Conservation (phyloP, 2,329 filamentous ascomycete genomes). For the Aspergillus terreus region DNA sequence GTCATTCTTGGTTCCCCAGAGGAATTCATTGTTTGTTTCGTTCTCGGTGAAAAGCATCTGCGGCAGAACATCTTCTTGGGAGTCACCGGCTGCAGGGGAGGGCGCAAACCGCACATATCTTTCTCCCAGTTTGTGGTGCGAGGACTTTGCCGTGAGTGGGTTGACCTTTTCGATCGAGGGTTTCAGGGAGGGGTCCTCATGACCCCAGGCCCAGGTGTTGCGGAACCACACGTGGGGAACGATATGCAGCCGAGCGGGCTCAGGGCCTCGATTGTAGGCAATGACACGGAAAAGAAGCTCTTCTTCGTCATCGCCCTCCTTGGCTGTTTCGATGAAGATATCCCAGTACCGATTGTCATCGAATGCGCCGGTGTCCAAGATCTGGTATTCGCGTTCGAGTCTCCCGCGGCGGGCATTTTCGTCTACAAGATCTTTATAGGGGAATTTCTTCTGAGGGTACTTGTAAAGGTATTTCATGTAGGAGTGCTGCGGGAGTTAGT, state of each 20-base stretch:
- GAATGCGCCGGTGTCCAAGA: conserved; percentile 84
- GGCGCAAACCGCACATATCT: conserved; percentile 82
- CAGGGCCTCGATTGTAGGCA: conserved; percentile 90
- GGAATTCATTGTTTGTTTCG: conserved; percentile 76
- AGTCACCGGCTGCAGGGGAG: conserved; percentile 76
- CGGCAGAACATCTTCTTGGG: conserved; percentile 79
- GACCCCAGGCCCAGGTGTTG: conserved; percentile 95
- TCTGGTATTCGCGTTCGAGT: conserved; percentile 82
- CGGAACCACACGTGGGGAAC: conserved; percentile 94
- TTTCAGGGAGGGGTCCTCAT: conserved; percentile 70
- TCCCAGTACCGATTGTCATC: conserved; percentile 93
- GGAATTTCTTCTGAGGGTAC: conserved; percentile 87
- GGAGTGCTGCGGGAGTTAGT: conserved; percentile 63
- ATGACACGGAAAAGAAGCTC: conserved; percentile 92
- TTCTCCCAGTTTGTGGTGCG: conserved; percentile 75
- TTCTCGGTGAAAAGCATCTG: conserved; percentile 91
- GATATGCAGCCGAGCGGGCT: conserved; percentile 87
- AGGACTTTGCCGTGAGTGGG: conserved; percentile 69
- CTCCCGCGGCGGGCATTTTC: conserved; percentile 77
- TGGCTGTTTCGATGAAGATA: conserved; percentile 93
- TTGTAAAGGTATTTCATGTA: conserved; percentile 99
- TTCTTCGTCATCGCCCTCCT: conserved; percentile 86
- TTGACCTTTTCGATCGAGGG: conserved; percentile 68
- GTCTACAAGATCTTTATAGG: conserved; percentile 80
- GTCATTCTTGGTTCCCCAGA: conserved; percentile 76